Base-by-base conservation (phyloP, 345 rosid genomes). In the Hibiscus tridactylites region DNA sequence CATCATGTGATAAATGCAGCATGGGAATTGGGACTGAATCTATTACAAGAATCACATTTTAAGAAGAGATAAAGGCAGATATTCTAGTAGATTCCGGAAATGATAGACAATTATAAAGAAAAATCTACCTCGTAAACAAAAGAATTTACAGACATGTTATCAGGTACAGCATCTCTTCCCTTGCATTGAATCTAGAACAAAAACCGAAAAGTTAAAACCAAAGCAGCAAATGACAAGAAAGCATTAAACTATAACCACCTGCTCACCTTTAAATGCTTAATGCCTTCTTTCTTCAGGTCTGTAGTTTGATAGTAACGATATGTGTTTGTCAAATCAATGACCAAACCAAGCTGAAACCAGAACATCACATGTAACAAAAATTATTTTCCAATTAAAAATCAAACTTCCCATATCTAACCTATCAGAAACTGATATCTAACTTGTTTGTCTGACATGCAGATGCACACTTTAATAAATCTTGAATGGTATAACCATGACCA, bases 291-390 rank as follows among this genome's bases (percentile, higher is more conserved):
- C 88, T 89, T 88, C 84, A 96, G 81, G 78, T 92, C 98, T 26
- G 70, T 3, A 13, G 90, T 76, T 73, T 83, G 77, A 82, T 96
- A 96, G 85, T 96, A 92, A 54, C 96, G 96, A 35, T 82, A 77
- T 56, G 99, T 92, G 85, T 96, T 96, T 60, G 99, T 96, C 85
- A 96, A 84, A 88, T 96, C 99, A 73, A 96, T 92, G 79, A 96
- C 99, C 73, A 96, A 82, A 75, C 97, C 99, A 79, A 96, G 91
- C 99, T 96, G 91, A 70, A 74, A 63, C 47, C 57, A 15, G 11
- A 75, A 76, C 71, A 49, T 28, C 17, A 13, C 70, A 68, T 35
- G 13, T n/a, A 58, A 74, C 19, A 63, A 47, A 39, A 15, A 7
- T 63, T 19, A 68, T 42, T 37, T 60, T 21, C 61, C 26, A 37